Base-by-base conservation (phyloP, 1,284 basidiomycete species). In the Malassezia furfur region DNA sequence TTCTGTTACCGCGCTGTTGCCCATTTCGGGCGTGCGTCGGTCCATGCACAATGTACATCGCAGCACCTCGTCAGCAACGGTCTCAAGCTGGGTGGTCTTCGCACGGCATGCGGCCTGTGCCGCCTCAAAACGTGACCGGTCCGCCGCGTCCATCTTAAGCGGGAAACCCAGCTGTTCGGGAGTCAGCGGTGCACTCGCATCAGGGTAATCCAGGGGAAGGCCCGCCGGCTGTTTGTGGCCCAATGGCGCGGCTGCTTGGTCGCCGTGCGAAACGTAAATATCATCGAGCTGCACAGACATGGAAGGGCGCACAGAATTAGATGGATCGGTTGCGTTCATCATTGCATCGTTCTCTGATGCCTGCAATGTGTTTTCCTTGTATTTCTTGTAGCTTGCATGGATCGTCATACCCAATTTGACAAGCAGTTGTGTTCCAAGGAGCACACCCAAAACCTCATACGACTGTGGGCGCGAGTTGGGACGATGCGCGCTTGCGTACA, bases 1-100 rank as follows among this genome's bases (percentile, higher is more conserved):
- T 72, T 93, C 89, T 0, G 90, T 94, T 25, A 87, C 84, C 63
- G 85, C 86, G 53, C 84, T 83, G 85, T 59, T 57, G 60, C 71
- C 61, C 52, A 59, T 50, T 56, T 68, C 28, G 58, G 67, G 65
- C 30, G 46, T 50, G 10, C 65, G 48, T 31, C 48, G 46, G 10
- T 74, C 73, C 54, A 76, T 63, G 36, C 75, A 76, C 9, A 76
- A 56, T 9, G 75, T 76, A 48, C 75, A 76, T 21, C 67, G 61
- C 32, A 68, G 48, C 28, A 70, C 48, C 7, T 54, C 40, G 5
- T 64, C 49, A 4, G 56, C 45, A 11, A 58, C 45, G 21, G 52
- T 50, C 48, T 64, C 62, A 25, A 64, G 25, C 50, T 63, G 50
- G 7, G 53, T 39, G 11, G 61, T 59, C 34, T 48, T 55, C 11